Conservation (phyloP, 2,329 filamentous ascomycete genomes). For the Cladosporium austrohemisphaericum region DNA sequence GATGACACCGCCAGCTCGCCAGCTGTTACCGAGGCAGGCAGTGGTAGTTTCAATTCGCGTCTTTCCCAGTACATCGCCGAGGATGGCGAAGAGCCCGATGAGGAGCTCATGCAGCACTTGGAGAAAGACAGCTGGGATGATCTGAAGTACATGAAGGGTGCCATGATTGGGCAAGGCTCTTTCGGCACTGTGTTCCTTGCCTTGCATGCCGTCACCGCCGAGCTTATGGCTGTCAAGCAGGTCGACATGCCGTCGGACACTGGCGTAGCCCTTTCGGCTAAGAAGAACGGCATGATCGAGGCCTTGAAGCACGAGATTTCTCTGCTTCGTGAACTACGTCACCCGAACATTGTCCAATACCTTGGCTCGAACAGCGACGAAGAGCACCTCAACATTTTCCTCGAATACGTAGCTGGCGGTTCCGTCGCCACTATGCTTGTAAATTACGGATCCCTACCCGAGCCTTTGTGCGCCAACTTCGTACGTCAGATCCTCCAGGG, state of each 20-base stretch:
- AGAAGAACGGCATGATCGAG: slow-evolving; percentile 97
- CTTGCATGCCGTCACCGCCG: slow-evolving; percentile 90
- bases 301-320: slow-evolving; percentile 95
- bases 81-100: slow-evolving; percentile 87
- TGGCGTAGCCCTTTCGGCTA: slow-evolving; percentile 73
- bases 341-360: slow-evolving; percentile 97
- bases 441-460: slow-evolving; percentile 91
- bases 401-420: slow-evolving; percentile 96
- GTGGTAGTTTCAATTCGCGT: slow-evolving; percentile 70
- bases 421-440: slow-evolving; percentile 98
- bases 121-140: slow-evolving; percentile 93
- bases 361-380: slow-evolving; percentile 90
- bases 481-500: slow-evolving; percentile 92
- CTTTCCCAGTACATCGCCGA: slow-evolving; percentile 80
- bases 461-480: slow-evolving; percentile 92
- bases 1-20: slow-evolving; percentile 71
- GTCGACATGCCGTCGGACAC: slow-evolving; percentile 84
- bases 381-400: slow-evolving; percentile 96
- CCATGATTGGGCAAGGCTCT: slow-evolving; percentile 91
- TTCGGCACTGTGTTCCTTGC: slow-evolving; percentile 96
- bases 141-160: slow-evolving; percentile 99
- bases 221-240: slow-evolving; percentile 97
- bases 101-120: slow-evolving; percentile 84
- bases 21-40: slow-evolving; percentile 46
- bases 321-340: slow-evolving; percentile 86